Evolutionary conservation across 192 early-diverging fungal species (phyloP).

Genomic region (Umbelopsis sp.): DNA sequence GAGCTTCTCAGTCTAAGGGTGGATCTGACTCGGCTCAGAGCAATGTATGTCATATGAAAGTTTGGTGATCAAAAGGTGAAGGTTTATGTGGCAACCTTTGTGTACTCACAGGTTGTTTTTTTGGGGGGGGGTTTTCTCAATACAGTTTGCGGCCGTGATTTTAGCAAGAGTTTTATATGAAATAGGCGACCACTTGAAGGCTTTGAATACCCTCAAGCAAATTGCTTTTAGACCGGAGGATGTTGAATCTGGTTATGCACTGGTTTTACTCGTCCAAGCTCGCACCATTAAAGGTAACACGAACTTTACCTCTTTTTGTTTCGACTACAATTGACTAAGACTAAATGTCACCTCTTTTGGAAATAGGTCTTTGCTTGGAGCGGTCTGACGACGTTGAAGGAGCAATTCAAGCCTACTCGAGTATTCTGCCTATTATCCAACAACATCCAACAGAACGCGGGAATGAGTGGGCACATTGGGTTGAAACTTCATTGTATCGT

Average conservation of each 20-base stretch:
- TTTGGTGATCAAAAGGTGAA: neutral
- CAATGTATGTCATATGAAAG: constrained; percentile 4
- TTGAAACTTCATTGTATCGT: constrained; percentile 72
- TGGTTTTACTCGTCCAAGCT: constrained; percentile 58
- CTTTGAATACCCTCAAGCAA: constrained; percentile 38
- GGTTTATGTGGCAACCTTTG: neutral
- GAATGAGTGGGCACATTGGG: constrained; percentile 64
- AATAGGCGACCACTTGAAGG: constrained; percentile 47
- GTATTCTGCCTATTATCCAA: constrained; percentile 41
- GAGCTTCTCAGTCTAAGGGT: neutral
- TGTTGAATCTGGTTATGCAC: constrained; percentile 51
- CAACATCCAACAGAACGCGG: constrained; percentile 40
- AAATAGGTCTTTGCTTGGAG: constrained; percentile 54
- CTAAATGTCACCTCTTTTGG: constrained; percentile 13
- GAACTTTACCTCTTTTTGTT: constrained; percentile 17
- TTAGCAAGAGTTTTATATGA: constrained; percentile 63
- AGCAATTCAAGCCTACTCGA: constrained; percentile 56
- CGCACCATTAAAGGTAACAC: constrained; percentile 59
- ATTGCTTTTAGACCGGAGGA: constrained; percentile 37
- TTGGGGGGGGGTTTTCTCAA: constrained; percentile 14
- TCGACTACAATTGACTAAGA: constrained; percentile 4
- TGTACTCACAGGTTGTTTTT: neutral
- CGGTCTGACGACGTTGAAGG: constrained; percentile 39
- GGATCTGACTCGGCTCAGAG: neutral
- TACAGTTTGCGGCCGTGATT: constrained; percentile 49